These are phyloP conservation scores for Tillandsia leiboldiana DNA, from an alignment of 176 grass and related monocot genomes.

Conservation along the genomic window DNA sequence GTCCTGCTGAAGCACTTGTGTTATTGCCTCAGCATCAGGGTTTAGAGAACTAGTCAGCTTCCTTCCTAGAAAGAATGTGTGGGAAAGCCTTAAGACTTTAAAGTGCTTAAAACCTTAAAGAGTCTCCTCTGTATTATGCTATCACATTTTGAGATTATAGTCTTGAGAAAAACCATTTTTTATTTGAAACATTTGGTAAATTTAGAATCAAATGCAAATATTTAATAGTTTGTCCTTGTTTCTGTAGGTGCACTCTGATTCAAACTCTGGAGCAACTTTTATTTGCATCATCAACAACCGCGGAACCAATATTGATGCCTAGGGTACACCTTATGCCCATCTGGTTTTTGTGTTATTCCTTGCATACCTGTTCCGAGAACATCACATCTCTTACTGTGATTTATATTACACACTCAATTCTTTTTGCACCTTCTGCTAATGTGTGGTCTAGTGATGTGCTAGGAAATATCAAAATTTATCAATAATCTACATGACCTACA, in stretches of 20 bases:
- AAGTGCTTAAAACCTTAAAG: too few species aligned
- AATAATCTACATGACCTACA: background rate
- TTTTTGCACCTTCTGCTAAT: background rate
- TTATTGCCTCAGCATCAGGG: background rate
- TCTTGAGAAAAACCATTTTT: too few species aligned
- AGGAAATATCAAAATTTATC: background rate
- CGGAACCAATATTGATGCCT: constrained; percentile 86
- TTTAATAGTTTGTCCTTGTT: constrained; percentile 17
- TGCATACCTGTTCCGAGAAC: too few species aligned
- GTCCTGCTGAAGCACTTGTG: background rate
- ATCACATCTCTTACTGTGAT: too few species aligned
- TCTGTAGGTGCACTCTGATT: constrained; percentile 79
- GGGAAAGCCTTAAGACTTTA: too few species aligned
- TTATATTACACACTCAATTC: too few species aligned
- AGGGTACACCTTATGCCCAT: constrained; percentile 40
- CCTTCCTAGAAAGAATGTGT: too few species aligned
- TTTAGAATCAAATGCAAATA: background rate
- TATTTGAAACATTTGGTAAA: background rate
- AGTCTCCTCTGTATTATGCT: too few species aligned
- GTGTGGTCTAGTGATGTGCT: background rate
- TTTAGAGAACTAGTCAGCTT: background rate
- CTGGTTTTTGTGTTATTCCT: background rate
- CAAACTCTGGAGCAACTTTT: constrained; percentile 89
- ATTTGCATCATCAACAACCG: constrained; percentile 85
- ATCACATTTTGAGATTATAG: too few species aligned